Base-by-base conservation (phyloP, 306 rosid genomes). In the Glycyrrhiza uralensis region DNA sequence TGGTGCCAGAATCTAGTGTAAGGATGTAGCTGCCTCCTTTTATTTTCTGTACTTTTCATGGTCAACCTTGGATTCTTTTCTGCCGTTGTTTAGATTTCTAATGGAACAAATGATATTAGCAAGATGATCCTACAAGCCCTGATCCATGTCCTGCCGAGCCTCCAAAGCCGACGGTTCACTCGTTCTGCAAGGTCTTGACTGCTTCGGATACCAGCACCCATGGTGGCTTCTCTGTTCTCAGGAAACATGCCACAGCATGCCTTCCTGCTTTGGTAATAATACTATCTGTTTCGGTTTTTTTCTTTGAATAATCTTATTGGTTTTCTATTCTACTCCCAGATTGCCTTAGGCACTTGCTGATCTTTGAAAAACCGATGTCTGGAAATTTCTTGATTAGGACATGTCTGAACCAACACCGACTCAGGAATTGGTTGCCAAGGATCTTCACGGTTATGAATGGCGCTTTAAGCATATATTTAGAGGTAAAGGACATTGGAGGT, bases 151-250 rank as follows among this genome's bases (percentile, higher is more conserved):
- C 33, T 29, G 33, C 62, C 12, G 95, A 89, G 50, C 71, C 52
- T 74, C 81, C 76, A 19, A 86, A 80, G 59, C 86, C 90, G 0
- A 65, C 59, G 2, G 85, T 86, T 35, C 88, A 89, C 77, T 66
- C 92, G 0, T 94, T 94, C 86, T 79, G 85, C 84, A 94, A 94
- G 86, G 88, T 91, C 45, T 80, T 94, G 39, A 94, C 98, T 6
- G 96, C 97, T 1, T 94, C 97, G 0, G 98, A 94, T 81, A 94
- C 98, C 0, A 94, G 98, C 78, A 94, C 98, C 18, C 98, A 94
- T 77, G 98, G 98, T 0, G 98, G 98, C 18, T 94, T 94, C 83
- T 94, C 98, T 12, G 95, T 94, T 82, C 86, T 89, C 1, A 83
- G 98, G 32, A 94, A 89, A 82, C 98, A 94, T 24, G 98, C 98